A percentile compares a stretch with the other conserved stretches of the same genome.
Conservation (phyloP, 495 filamentous ascomycete species). For the Trichoderma virens region DNA sequence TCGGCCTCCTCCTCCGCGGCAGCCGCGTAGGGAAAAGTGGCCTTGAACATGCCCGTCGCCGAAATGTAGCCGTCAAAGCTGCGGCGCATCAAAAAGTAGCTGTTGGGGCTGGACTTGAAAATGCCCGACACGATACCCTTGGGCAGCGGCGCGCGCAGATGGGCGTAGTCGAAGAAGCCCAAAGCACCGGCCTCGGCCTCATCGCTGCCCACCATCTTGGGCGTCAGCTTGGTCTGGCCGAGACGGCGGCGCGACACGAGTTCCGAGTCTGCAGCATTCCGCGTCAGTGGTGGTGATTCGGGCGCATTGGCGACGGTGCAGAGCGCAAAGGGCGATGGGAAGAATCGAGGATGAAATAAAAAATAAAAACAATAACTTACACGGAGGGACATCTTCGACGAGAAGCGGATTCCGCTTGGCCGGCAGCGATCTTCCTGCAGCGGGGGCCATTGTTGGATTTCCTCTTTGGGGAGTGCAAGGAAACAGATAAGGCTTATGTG, state of each 20-base stretch:
- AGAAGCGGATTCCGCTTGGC: constrained; percentile 12
- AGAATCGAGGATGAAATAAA: neutral
- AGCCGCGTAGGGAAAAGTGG: constrained; percentile 89
- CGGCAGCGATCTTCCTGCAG: neutral
- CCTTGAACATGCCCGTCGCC: constrained; percentile 99
- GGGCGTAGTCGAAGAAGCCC: constrained; percentile 89
- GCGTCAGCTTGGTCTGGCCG: constrained; percentile 81
- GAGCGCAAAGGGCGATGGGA: too few relatives aligned
- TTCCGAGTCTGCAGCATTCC: constrained; percentile 55
- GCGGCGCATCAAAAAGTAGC: constrained; percentile 96
- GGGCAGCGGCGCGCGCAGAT: constrained; percentile 83
- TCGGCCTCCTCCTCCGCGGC: constrained; percentile 76
- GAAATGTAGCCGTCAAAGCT: constrained; percentile 92
- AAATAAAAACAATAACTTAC: constrained; percentile 24
- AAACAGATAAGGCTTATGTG: constrained; percentile 63
- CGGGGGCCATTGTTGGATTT: constrained; percentile 9
- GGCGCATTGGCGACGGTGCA: neutral
- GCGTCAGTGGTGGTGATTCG: constrained; percentile 25
- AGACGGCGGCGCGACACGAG: constrained; percentile 79
- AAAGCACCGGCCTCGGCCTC: constrained; percentile 64
- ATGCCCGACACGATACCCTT: constrained; percentile 85
- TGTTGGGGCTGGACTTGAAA: constrained; percentile 76
- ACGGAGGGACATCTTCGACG: constrained; percentile 56
- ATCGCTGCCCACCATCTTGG: constrained; percentile 60
- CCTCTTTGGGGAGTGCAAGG: constrained; percentile 17